phyloP scores from a whole-genome alignment of 257 asterid genomes.

The Solanum gandarillasii region DNA sequence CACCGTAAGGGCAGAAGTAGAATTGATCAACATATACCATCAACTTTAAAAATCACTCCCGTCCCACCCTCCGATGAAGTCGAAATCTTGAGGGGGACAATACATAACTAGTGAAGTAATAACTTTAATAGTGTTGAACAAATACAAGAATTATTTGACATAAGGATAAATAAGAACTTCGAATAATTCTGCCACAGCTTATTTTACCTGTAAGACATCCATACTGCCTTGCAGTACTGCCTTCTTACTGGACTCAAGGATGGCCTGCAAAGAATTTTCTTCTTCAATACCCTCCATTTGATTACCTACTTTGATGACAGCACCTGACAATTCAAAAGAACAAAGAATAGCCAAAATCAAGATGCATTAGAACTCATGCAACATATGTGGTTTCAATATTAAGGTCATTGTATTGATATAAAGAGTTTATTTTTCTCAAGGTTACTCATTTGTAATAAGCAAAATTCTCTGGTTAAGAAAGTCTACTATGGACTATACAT shows the following conservation, averaged over 20 bases:
- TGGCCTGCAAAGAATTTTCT: constrained; percentile 47
- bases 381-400: neutral
- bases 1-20: neutral
- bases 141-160: neutral
- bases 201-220: constrained; percentile 63
- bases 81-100: neutral
- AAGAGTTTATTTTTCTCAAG: neutral
- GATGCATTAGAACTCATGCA: neutral
- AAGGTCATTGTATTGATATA: neutral
- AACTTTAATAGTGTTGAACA: neutral
- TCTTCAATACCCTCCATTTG: constrained; percentile 51
- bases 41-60: neutral
- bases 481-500: neutral
- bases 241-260: constrained; percentile 71
- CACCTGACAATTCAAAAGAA: constrained; percentile 35
- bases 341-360: neutral
- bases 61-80: neutral
- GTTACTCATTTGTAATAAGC: neutral
- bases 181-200: neutral
- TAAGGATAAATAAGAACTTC: neutral
- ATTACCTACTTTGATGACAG: constrained; percentile 38
- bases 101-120: neutral
- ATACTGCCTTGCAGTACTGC: constrained; percentile 74
- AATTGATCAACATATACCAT: neutral
- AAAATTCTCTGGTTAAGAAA: neutral